Evolutionary conservation across 805 yeast genomes (phyloP).

Genomic region (Danielia reshetovae): DNA sequence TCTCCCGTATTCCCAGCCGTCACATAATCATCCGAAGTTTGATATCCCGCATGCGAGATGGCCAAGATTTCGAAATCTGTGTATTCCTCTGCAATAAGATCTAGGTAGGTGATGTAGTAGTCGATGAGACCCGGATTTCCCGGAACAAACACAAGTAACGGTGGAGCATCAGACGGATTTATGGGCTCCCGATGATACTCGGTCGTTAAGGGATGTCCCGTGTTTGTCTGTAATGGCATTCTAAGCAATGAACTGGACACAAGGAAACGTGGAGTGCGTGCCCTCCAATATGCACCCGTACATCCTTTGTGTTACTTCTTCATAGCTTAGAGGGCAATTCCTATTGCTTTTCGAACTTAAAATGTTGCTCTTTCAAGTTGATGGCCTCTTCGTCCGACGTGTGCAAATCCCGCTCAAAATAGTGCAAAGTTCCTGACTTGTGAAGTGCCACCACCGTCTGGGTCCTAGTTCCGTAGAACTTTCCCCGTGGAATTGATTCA

Average conservation of each 20-base stretch:
- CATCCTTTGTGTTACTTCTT: too few species aligned
- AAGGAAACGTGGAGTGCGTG: not conserved
- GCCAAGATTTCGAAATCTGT: constrained; percentile 53
- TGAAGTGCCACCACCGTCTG: constrained; percentile 72
- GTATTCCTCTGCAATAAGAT: constrained; percentile 33
- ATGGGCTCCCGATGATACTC: constrained; percentile 16
- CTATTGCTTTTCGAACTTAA: constrained; percentile 10
- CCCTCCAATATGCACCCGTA: constrained; percentile 1
- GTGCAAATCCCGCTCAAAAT: constrained; percentile 60
- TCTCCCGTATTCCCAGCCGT: constrained; percentile 9
- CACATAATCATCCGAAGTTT: constrained; percentile 26
- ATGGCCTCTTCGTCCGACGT: constrained; percentile 5
- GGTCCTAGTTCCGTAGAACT: constrained; percentile 80
- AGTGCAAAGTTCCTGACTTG: constrained; percentile 47
- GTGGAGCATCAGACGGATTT: constrained; percentile 1
- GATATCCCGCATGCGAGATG: constrained; percentile 63
- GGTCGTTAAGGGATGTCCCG: constrained; percentile 23
- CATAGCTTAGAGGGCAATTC: constrained; percentile 2
- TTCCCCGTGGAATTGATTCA: constrained; percentile 40
- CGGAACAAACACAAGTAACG: constrained; percentile 56
- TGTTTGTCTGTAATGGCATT: constrained; percentile 9
- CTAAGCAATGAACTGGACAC: not conserved
- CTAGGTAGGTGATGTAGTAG: constrained; percentile 56
- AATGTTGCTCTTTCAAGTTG: constrained; percentile 12
- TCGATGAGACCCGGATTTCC: constrained; percentile 76